Evolutionary conservation across 441 rosid species (phyloP).

Genomic region (Gossypium gossypioides): DNA sequence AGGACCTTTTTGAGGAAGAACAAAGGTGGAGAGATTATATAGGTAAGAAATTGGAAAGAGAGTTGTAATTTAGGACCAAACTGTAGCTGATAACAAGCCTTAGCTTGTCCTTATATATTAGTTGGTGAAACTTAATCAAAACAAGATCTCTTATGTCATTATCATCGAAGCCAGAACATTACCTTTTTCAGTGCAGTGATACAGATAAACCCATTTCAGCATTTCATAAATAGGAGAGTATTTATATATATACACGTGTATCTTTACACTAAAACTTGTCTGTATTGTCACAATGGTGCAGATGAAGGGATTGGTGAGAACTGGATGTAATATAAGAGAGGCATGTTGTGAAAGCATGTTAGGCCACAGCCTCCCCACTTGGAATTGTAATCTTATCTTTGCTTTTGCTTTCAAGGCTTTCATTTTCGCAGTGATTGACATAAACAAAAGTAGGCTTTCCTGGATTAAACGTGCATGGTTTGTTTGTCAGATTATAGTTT

Average conservation of each 20-base stretch:
- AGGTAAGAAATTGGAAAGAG: not conserved
- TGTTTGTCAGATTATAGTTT: constrained; percentile 2
- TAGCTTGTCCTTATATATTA: too few species aligned
- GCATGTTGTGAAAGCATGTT: constrained; percentile 33
- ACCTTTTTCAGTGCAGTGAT: constrained; percentile 13
- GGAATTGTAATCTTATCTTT: not conserved
- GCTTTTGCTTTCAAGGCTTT: not conserved
- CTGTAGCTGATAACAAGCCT: too few species aligned
- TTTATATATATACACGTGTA: not conserved
- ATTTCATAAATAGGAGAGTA: not conserved
- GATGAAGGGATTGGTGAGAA: constrained; percentile 18
- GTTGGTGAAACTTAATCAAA: not conserved
- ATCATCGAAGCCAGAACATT: constrained; percentile 9
- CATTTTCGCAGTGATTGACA: not conserved
- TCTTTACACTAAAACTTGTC: constrained; percentile 24
- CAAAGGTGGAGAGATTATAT: not conserved
- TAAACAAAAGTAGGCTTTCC: constrained; percentile 2
- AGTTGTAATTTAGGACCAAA: not conserved
- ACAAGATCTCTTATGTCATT: not conserved
- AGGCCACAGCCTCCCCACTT: constrained; percentile 24
- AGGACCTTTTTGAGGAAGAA: not conserved
- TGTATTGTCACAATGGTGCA: constrained; percentile 11
- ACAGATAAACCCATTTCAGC: constrained; percentile 16
- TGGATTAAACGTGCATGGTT: constrained; percentile 9
- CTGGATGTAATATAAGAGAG: constrained; percentile 22